phyloP scores from a whole-genome alignment of 495 filamentous ascomycete genomes.

The Aspergillus saccharolyticus region DNA sequence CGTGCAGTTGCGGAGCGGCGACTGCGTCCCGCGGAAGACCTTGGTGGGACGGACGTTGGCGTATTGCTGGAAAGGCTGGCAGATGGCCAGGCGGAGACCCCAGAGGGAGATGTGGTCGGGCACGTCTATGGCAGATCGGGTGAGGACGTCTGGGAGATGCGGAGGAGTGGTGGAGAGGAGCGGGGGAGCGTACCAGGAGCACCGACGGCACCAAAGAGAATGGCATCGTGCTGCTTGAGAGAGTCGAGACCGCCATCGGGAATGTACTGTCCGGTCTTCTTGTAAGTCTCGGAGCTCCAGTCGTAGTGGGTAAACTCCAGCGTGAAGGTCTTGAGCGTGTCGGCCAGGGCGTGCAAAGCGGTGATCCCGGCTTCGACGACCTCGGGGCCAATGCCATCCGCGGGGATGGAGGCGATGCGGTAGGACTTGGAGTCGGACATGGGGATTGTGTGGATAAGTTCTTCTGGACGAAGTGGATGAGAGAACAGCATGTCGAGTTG shows the following conservation, averaged over 20 bases:
- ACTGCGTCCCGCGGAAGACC: slow-evolving; percentile 44
- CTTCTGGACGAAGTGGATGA: not conserved
- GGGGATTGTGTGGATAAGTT: not conserved
- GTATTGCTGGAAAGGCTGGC: slow-evolving; percentile 52
- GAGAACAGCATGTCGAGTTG: not conserved
- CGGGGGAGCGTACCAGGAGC: slow-evolving; percentile 38
- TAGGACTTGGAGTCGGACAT: slow-evolving; percentile 20
- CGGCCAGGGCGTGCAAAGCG: slow-evolving; percentile 41
- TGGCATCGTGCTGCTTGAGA: slow-evolving; percentile 50
- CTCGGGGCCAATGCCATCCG: slow-evolving; percentile 52
- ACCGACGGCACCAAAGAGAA: slow-evolving; percentile 54
- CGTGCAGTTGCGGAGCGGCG: slow-evolving; percentile 43
- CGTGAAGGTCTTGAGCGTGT: slow-evolving; percentile 42
- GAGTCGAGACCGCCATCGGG: slow-evolving; percentile 49
- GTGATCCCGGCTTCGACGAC: slow-evolving; percentile 45
- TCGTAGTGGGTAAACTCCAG: slow-evolving; percentile 46
- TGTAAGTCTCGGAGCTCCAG: slow-evolving; percentile 51
- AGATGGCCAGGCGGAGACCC: slow-evolving; percentile 50
- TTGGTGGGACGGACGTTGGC: slow-evolving; percentile 53
- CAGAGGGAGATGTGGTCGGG: slow-evolving; percentile 55
- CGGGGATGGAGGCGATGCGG: slow-evolving; percentile 48
- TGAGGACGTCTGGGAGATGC: slow-evolving; percentile 10
- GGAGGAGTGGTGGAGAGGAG: not conserved
- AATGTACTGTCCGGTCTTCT: slow-evolving; percentile 48
- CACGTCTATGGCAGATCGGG: slow-evolving; percentile 38